These are phyloP conservation scores for Cladosporium sp. DNA, from an alignment of 2,329 filamentous ascomycete species.

Conservation along the genomic window DNA sequence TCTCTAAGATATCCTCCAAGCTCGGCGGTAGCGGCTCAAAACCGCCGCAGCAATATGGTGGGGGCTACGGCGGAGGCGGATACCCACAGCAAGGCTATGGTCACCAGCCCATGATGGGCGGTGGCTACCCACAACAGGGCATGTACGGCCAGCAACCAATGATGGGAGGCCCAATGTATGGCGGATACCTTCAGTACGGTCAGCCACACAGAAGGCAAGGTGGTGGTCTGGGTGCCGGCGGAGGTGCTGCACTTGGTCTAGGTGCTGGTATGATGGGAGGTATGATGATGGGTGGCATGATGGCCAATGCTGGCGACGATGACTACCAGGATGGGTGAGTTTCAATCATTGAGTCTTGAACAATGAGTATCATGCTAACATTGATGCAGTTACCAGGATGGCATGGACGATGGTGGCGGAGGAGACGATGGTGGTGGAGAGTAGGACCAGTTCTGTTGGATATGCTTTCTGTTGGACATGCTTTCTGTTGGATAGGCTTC, in stretches of 20 bases:
- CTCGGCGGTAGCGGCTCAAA: slow-evolving; percentile 24
- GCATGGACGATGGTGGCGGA: slow-evolving; percentile 20
- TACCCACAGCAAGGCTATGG: slow-evolving; percentile 23
- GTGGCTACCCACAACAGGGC: slow-evolving; percentile 30
- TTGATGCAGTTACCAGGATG: slow-evolving; percentile 29
- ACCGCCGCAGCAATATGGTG: slow-evolving; percentile 25
- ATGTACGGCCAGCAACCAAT: slow-evolving; percentile 3
- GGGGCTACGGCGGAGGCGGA: slow-evolving; percentile 19
- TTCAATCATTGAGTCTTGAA: slow-evolving; percentile 11
- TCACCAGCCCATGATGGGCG: slow-evolving; percentile 40
- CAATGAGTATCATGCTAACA: too few relatives aligned
- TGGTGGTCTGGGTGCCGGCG: slow-evolving; percentile 61
- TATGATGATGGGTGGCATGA: slow-evolving; percentile 63
- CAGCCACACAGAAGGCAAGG: slow-evolving; percentile 19
- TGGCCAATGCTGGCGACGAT: slow-evolving; percentile 47
- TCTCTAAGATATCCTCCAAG: slow-evolving; percentile 53
- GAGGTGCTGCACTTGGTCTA: slow-evolving; percentile 71
- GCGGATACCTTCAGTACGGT: slow-evolving; percentile 1
- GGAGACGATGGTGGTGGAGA: slow-evolving; percentile 19
- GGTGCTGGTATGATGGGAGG: slow-evolving; percentile 81
- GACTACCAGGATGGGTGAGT: slow-evolving; percentile 47
- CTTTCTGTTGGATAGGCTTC: too few relatives aligned
- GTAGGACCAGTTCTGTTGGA: not conserved
- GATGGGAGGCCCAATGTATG: not conserved
- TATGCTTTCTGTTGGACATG: too few relatives aligned